A percentile compares a stretch with the other conserved stretches of the same genome.
These are phyloP conservation scores for Penicillium waksmanii DNA, from an alignment of 495 filamentous ascomycete genomes.

Conservation along the genomic window DNA sequence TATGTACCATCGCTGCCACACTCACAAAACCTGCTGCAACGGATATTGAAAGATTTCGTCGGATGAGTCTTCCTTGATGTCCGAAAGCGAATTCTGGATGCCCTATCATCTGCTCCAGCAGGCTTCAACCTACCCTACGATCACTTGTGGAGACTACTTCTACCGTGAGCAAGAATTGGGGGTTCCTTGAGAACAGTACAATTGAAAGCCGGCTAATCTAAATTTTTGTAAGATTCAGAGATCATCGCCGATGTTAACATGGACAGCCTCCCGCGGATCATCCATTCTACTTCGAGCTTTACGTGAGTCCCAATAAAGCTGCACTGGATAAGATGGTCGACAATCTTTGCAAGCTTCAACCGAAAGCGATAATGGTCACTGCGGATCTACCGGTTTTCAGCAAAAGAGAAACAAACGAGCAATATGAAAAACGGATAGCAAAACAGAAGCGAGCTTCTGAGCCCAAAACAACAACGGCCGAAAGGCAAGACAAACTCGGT, in stretches of 20 bases:
- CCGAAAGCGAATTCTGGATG: not conserved
- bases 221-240: not conserved
- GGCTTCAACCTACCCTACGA: too few relatives aligned
- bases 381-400: not conserved
- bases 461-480: not conserved
- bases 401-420: not conserved
- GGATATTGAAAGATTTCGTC: not conserved
- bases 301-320: not conserved
- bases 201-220: too few relatives aligned
- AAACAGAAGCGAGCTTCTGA: not conserved
- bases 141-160: too few relatives aligned
- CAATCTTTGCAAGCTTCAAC: not conserved
- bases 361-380: not conserved
- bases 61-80: not conserved
- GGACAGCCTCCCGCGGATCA: conserved; percentile 34
- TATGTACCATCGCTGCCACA: not conserved
- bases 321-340: not conserved
- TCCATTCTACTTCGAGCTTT: not conserved
- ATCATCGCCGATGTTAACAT: not conserved
- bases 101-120: not conserved
- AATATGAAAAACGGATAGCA: not conserved
- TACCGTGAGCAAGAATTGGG: too few relatives aligned
- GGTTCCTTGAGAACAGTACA: too few relatives aligned
- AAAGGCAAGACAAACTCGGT: not conserved
- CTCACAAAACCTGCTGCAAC: not conserved